Evolutionary conservation across 345 rosid genomes (phyloP).

Genomic region (Firmiana major): DNA sequence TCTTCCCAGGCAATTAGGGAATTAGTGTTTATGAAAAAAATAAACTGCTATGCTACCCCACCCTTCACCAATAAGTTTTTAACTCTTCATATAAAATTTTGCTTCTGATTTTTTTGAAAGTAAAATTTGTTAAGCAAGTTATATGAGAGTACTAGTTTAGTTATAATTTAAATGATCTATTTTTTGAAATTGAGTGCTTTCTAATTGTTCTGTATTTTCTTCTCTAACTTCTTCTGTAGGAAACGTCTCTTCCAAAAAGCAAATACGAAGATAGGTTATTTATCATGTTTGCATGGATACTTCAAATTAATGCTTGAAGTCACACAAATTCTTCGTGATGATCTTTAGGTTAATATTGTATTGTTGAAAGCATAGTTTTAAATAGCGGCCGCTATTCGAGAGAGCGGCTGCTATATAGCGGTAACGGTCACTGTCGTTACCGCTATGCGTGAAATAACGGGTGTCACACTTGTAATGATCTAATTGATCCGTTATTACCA

Average conservation of each 20-base stretch:
- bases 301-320: background rate
- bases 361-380: background rate
- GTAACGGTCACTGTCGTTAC: too few species aligned
- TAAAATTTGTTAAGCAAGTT: background rate
- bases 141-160: background rate
- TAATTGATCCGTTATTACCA: too few species aligned
- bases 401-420: too few species aligned
- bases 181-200: background rate
- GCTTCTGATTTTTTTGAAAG: background rate
- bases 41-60: background rate
- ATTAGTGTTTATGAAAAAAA: background rate
- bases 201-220: background rate
- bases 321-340: background rate
- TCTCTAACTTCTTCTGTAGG: too few species aligned
- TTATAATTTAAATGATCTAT: background rate
- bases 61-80: background rate
- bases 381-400: too few species aligned
- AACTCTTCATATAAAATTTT: background rate
- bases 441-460: too few species aligned
- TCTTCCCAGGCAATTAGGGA: background rate
- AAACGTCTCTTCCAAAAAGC: slow-evolving; percentile 46
- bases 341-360: background rate
- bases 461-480: too few species aligned
- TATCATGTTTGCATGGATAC: background rate
- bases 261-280: slow-evolving; percentile 48